Conservation (phyloP, 441 rosid genomes). For the Eutrema salsugineum region DNA sequence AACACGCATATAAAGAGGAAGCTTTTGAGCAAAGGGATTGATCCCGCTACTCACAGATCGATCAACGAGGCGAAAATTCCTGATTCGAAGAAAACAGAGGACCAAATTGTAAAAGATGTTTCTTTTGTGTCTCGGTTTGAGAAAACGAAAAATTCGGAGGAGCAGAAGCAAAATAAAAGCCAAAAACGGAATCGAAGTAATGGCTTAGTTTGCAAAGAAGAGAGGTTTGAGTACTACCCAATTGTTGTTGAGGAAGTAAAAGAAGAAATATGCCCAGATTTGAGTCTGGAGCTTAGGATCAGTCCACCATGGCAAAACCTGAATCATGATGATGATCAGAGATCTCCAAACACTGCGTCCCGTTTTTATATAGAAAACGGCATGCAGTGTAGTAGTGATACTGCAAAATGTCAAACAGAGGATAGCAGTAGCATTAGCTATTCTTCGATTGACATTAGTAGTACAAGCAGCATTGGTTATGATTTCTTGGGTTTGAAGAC, state of each 20-base stretch:
- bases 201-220: conserved; percentile 39
- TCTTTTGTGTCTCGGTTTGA: conserved; percentile 3
- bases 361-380: conserved; percentile 36
- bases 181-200: not conserved
- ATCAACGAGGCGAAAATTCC: conserved; percentile 12
- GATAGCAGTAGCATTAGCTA: conserved; percentile 24
- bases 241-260: conserved; percentile 17
- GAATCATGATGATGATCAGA: conserved; percentile 10
- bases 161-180: not conserved
- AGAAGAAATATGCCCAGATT: conserved; percentile 12
- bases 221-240: conserved; percentile 26
- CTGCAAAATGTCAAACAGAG: conserved; percentile 26
- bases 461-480: conserved; percentile 38
- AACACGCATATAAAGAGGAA: conserved; percentile 91
- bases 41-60: conserved; percentile 74
- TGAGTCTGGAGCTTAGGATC: conserved; percentile 38
- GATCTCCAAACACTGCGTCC: conserved; percentile 22
- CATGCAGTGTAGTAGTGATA: conserved; percentile 43
- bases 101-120: conserved; percentile 20
- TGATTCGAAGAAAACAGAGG: conserved; percentile 11
- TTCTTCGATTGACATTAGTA: conserved; percentile 23
- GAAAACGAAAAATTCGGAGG: conserved; percentile 2
- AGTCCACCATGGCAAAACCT: conserved; percentile 35
- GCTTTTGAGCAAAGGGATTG: conserved; percentile 79
- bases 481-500: conserved; percentile 71